phyloP scores from a whole-genome alignment of 176 grass and related monocot species.

The Elaeis guineensis region DNA sequence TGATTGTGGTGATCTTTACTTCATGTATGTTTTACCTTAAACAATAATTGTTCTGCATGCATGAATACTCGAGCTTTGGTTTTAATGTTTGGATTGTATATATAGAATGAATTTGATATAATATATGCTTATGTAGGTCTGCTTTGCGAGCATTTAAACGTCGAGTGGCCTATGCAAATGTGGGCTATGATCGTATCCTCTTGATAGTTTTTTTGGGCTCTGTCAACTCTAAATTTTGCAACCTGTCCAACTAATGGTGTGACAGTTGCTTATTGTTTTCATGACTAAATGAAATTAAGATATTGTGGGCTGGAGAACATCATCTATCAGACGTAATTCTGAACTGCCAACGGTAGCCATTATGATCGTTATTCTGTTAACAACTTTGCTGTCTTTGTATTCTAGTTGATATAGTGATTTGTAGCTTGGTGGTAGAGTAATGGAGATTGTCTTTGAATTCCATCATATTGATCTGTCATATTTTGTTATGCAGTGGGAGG shows the following conservation, averaged over 20 bases:
- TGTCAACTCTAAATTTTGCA: too few relatives aligned
- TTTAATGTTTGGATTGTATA: too few relatives aligned
- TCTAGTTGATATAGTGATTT: too few relatives aligned
- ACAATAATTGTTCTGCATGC: too few relatives aligned
- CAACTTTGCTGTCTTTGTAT: too few relatives aligned
- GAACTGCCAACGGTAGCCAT: slow-evolving; percentile 66
- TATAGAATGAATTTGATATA: too few relatives aligned
- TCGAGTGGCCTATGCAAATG: slow-evolving; percentile 88
- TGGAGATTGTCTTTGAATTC: too few relatives aligned
- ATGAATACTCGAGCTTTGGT: too few relatives aligned
- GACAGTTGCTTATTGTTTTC: slow-evolving; percentile 20
- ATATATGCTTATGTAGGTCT: slow-evolving; percentile 34
- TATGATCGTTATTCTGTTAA: neutral
- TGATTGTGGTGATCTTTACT: slow-evolving; percentile 52
- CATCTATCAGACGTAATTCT: slow-evolving; percentile 80
- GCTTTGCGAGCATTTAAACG: slow-evolving; percentile 75
- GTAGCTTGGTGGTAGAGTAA: too few relatives aligned
- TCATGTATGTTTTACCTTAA: slow-evolving; percentile 44
- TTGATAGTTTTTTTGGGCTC: neutral
- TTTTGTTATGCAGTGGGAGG: slow-evolving; percentile 48
- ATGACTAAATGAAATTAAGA: slow-evolving; percentile 54
- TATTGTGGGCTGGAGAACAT: slow-evolving; percentile 97
- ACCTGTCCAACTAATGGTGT: too few relatives aligned
- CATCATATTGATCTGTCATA: neutral
- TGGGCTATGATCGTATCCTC: slow-evolving; percentile 89